Evolutionary conservation across 441 rosid genomes (phyloP).

Genomic region (Monsonia emarginata): DNA sequence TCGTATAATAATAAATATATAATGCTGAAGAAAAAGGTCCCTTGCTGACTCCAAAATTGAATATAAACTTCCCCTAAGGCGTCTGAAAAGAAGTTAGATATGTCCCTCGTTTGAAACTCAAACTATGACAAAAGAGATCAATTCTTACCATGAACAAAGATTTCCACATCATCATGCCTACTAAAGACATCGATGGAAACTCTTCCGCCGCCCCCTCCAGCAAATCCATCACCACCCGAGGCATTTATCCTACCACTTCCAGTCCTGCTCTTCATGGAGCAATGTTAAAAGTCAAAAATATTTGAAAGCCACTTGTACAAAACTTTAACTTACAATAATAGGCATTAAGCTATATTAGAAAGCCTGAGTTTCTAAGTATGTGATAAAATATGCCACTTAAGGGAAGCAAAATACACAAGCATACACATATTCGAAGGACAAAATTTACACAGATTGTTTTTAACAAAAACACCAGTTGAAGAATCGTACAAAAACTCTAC

Average conservation of each 20-base stretch:
- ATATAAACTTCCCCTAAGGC: not conserved
- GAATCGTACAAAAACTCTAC: not conserved
- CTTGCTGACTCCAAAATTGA: not conserved
- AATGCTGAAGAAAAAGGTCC: not conserved
- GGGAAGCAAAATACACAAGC: not conserved
- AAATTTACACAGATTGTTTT: not conserved
- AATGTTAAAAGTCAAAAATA: constrained; percentile 4
- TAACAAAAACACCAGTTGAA: not conserved
- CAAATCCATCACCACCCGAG: constrained; percentile 90
- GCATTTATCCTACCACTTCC: constrained; percentile 89
- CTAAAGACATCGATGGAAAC: constrained; percentile 84
- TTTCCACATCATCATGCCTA: constrained; percentile 82
- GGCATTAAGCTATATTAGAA: not conserved
- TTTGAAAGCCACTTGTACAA: not conserved
- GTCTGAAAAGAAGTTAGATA: not conserved
- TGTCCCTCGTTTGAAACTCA: not conserved
- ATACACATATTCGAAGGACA: not conserved
- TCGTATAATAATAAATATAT: not conserved
- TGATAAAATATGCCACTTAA: not conserved
- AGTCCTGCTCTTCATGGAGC: constrained; percentile 62
- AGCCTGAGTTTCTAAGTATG: not conserved
- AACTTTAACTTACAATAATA: not conserved
- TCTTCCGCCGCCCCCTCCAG: constrained; percentile 98
- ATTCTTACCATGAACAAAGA: constrained; percentile 78
- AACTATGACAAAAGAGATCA: not conserved